Conservation (phyloP, 2,329 filamentous ascomycete genomes). For the Pseudocercospora macadamiae region DNA sequence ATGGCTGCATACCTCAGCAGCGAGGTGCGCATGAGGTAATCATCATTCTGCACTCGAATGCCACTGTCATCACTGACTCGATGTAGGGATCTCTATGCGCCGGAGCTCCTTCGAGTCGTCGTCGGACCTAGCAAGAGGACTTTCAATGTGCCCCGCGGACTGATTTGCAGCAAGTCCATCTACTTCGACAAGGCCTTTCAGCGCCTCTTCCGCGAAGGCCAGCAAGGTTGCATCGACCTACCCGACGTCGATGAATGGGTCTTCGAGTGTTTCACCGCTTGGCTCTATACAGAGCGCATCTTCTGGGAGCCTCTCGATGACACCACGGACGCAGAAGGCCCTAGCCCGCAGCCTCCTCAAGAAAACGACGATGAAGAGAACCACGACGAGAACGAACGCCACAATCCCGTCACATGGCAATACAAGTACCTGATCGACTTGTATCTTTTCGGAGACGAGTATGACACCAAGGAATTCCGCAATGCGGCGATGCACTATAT, state of each 20-base stretch:
- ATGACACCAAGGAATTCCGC: background rate
- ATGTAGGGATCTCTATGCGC: background rate
- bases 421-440: background rate
- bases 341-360: background rate
- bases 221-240: background rate
- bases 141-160: background rate
- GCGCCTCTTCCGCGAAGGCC: background rate
- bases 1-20: too few species aligned
- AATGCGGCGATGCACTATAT: background rate
- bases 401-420: background rate
- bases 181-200: constrained; percentile 1
- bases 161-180: background rate
- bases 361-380: background rate
- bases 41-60: too few species aligned
- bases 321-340: background rate
- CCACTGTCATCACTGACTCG: too few species aligned
- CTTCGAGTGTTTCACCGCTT: background rate
- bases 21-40: too few species aligned
- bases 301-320: background rate
- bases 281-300: background rate
- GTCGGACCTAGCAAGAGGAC: background rate
- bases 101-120: background rate
- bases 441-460: constrained; percentile 6
- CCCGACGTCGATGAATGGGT: background rate
- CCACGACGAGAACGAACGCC: background rate